A percentile compares a stretch with the other conserved stretches of the same genome.
phyloP scores from a whole-genome alignment of 2,329 filamentous ascomycete species.

The Colletotrichum sp. region DNA sequence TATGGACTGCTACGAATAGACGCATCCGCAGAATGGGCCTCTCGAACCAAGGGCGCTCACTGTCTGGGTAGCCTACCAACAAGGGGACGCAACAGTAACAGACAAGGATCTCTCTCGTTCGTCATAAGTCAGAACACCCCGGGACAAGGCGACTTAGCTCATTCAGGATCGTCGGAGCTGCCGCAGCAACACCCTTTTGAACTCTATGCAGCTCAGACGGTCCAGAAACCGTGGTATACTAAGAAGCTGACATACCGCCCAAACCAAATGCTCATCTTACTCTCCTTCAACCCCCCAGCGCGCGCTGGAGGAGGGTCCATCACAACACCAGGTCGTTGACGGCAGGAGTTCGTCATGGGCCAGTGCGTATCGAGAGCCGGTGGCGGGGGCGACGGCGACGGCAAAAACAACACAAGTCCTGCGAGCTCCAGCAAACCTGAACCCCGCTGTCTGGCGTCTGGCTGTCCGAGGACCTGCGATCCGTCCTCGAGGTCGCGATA shows the following conservation, averaged over 20 bases:
- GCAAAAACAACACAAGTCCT: not conserved
- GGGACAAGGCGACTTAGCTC: not conserved
- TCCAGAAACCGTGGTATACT: not conserved
- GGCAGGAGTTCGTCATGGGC: constrained; percentile 9
- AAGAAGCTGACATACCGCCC: not conserved
- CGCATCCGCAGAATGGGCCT: not conserved
- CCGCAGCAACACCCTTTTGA: constrained; percentile 3
- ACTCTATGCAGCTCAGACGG: not conserved
- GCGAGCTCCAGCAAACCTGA: not conserved
- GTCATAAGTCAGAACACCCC: not conserved
- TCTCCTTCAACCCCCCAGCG: constrained; percentile 3
- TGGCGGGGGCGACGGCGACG: not conserved
- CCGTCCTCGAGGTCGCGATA: constrained; percentile 7
- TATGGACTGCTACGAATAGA: not conserved
- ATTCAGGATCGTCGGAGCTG: not conserved
- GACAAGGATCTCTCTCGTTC: not conserved
- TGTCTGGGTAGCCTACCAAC: not conserved
- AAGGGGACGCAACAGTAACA: not conserved
- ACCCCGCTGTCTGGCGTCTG: constrained; percentile 9
- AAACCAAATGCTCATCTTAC: constrained; percentile 7
- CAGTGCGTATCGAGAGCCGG: constrained; percentile 13
- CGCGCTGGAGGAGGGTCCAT: constrained; percentile 13
- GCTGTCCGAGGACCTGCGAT: constrained; percentile 3
- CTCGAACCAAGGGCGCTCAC: not conserved
- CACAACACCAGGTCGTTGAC: not conserved